Conservation (phyloP, 1,139 yeast genomes). For the Suhomyces bribrorum region DNA sequence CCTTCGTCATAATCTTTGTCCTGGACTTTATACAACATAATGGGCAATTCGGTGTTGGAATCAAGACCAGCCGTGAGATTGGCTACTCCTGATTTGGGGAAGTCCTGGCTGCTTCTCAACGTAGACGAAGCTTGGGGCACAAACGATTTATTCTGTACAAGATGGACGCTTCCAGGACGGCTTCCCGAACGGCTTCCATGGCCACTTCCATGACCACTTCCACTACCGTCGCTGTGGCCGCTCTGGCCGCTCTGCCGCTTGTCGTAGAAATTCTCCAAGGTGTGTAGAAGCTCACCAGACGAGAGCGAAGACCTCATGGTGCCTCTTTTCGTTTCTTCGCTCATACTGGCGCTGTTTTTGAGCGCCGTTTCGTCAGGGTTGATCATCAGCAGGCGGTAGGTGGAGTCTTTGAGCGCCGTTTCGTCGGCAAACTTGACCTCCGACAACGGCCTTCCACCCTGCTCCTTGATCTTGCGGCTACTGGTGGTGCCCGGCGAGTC, state of each 20-base stretch:
- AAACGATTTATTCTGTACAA: conserved; percentile 2
- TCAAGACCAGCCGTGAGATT: conserved; percentile 33
- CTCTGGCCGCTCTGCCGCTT: too few species aligned
- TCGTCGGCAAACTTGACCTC: conserved; percentile 8
- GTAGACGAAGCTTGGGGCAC: conserved; percentile 13
- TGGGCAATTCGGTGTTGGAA: conserved; percentile 29
- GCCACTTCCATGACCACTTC: background rate
- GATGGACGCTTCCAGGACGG: conserved; percentile 1
- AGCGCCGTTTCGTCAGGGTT: conserved; percentile 20
- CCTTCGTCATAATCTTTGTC: conserved; percentile 30
- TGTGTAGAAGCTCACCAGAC: conserved; percentile 39
- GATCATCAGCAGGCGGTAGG: conserved; percentile 15
- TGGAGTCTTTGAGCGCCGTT: conserved; percentile 7
- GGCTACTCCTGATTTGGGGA: conserved; percentile 11
- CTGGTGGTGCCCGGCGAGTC: conserved; percentile 5
- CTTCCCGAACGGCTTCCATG: background rate
- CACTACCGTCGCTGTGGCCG: too few species aligned
- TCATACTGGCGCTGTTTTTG: conserved; percentile 5
- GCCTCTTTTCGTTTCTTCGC: conserved; percentile 12
- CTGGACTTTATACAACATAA: conserved; percentile 33
- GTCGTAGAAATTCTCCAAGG: conserved; percentile 22
- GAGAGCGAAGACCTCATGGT: conserved; percentile 30
- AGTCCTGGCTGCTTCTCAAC: conserved; percentile 12
- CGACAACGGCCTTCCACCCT: conserved; percentile 1
- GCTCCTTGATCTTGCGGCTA: background rate